Evolutionary conservation across 83 land plant genomes (phyloP).

Genomic region (Larix sibirica): DNA sequence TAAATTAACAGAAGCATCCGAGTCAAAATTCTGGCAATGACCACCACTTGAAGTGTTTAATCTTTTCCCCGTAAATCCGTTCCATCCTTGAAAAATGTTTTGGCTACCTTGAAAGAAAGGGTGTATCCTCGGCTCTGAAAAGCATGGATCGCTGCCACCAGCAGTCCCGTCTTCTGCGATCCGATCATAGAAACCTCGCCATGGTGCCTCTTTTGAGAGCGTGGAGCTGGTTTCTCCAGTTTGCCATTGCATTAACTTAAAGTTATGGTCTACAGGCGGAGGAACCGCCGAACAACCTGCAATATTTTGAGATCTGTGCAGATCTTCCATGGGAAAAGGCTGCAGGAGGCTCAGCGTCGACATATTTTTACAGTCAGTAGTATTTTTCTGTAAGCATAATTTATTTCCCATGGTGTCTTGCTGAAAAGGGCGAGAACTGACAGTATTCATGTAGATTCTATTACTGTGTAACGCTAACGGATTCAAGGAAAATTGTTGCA

Average conservation of each 20-base stretch:
- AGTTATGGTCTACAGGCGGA: slow-evolving; percentile 3
- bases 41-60: not conserved
- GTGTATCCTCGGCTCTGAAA: not conserved
- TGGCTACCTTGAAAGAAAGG: not conserved
- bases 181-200: slow-evolving; percentile 2
- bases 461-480: not conserved
- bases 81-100: not conserved
- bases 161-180: slow-evolving; percentile 5
- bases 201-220: not conserved
- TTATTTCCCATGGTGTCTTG: not conserved
- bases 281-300: too few relatives aligned
- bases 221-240: not conserved
- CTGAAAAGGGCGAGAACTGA: not conserved
- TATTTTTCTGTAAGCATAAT: slow-evolving; percentile 2
- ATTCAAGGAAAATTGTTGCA: not conserved
- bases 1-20: not conserved
- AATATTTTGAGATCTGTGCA: not conserved
- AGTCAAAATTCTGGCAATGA: not conserved
- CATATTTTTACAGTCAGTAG: not conserved
- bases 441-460: not conserved
- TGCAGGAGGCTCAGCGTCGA: not conserved
- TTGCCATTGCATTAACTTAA: not conserved
- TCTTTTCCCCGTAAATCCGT: not conserved
- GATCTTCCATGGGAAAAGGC: not conserved
- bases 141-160: not conserved